Base-by-base conservation (phyloP, 1,284 basidiomycete genomes). In the Puccinia horiana region DNA sequence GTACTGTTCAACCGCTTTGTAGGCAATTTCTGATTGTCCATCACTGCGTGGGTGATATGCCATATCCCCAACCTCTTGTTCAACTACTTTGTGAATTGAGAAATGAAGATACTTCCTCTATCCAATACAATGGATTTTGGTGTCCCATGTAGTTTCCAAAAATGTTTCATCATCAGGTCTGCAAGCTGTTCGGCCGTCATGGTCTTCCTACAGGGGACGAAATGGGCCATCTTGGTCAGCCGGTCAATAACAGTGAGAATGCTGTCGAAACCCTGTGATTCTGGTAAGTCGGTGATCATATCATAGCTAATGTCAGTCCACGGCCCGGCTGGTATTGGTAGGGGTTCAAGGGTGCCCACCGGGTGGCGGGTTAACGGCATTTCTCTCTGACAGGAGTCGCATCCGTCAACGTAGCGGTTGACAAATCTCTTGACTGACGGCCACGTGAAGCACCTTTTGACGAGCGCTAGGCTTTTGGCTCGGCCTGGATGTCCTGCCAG, bases 401-500 rank as follows among this genome's bases (percentile, higher is more conserved):
- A 86, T 86, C 85, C 67, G 0, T 5, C 0, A 2, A 84, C 83
- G 82, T 85, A 88, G 32, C 44, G 29, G 12, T 84, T 82, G 11
- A 87, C 84, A 75, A 87, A 86, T 20, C 78, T 61, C 0, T 79
- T 83, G 87, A 88, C 86, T 5, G 44, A 63, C 20, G 85, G 86
- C 88, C 88, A 89, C 79, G 85, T 88, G 80, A 83, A 88, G 8
- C 85, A 52, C 1, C 85, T 77, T 18, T 20, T 9, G 2, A 87
- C 61, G 1, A 85, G 69, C 8, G 84, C 54, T 83, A 85, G 49
- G 0, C 88, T 47, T 16, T 16, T 47, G 90, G 77, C 84, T 3
- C 84, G 80, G 0, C 90, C 90, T 0, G 86, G 88, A 83, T 91
- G 90, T 6, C 90, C 83, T 47, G 86, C 85, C 1, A 83, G 32